Percentiles rank a stretch among this genome's conserved stretches.
These are phyloP conservation scores for Ambrosiella xylebori DNA, from an alignment of 2,329 filamentous ascomycete species.

Conservation along the genomic window DNA sequence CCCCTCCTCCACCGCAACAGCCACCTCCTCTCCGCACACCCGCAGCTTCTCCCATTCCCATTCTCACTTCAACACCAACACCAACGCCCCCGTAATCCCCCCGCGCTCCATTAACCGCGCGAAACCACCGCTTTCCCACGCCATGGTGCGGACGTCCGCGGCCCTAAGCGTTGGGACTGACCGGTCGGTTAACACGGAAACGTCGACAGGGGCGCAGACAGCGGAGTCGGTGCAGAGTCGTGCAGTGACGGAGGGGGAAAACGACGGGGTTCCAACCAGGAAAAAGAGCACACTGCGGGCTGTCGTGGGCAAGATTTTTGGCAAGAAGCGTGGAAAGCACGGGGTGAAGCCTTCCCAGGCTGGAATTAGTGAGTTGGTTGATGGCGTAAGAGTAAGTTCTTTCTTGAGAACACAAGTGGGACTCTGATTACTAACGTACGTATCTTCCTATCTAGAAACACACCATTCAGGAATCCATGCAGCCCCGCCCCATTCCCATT, in stretches of 20 bases:
- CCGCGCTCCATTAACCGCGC: not conserved
- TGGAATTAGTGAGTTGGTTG: not conserved
- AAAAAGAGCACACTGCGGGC: conserved; percentile 42
- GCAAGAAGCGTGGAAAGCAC: conserved; percentile 32
- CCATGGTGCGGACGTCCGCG: conserved; percentile 9
- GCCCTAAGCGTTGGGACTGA: conserved; percentile 8
- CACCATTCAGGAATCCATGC: not conserved
- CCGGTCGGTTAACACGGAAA: conserved; percentile 5
- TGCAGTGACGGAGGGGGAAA: conserved; percentile 18
- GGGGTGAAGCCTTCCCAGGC: conserved; percentile 13
- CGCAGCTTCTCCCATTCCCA: conserved; percentile 10
- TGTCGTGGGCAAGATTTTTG: conserved; percentile 40
- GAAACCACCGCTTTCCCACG: conserved; percentile 4
- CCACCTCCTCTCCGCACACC: conserved; percentile 3
- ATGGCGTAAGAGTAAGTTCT: conserved; percentile 2
- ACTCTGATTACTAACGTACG: not conserved
- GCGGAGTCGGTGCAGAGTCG: not conserved
- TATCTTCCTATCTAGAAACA: not conserved
- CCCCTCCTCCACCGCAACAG: conserved; percentile 1
- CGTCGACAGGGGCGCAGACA: not conserved
- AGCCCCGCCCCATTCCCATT: not conserved
- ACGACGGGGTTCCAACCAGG: conserved; percentile 24
- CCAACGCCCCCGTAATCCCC: not conserved
- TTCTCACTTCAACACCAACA: not conserved
- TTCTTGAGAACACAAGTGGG: not conserved